Evolutionary conservation across 192 early-diverging fungal species (phyloP), one percentile per base, ranked within the genome.

Genomic region (Umbelopsis ramanniana): DNA sequence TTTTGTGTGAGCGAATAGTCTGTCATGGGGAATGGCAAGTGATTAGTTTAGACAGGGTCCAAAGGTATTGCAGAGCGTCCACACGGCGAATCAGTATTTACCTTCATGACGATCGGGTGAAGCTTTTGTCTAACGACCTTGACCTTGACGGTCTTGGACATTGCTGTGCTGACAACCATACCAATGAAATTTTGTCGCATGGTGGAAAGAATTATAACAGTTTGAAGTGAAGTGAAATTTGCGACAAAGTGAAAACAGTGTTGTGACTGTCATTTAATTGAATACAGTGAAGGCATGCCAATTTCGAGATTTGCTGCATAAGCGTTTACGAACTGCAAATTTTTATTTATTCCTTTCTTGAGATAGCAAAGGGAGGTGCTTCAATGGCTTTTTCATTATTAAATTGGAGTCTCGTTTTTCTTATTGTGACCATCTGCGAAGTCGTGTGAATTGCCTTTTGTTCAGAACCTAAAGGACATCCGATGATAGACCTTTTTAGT

Each of bases 101-200:
- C 95, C 90, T 97, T 97, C 68, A 89, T 86, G 26, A 97, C 91
- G 38, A 90, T 85, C 54, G 90, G 94, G 76, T 96, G 94, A 54
- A 95, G 80, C 38, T 86, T 85, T 52, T 89, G 86, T 72, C 85
- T 86, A 38, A 89, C 89, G 46, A 96, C 93, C 68, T 90, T 86
- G 52, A 98, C 96, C 79, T 95, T 95, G 81, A 93, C 88, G 7
- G 96, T 96, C 88, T 94, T 95, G 75, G 89, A 86, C 89, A 93
- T 94, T 57, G 90, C 89, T 23, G 94, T 95, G 70, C 92, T 90
- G 67, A 97, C 85, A 57, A 97, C 94, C 75, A 94, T 88, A 53
- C 95, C 95, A 67, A 93, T 79, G 74, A 93, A 92, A 76, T 91
- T 91, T 71, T 92, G 92, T 57, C 92, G 84, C 89, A 91, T 89